Percentiles rank a stretch among this genome's conserved stretches.
Conservation (phyloP, 371 early-diverging fungal genomes). For the Syncephalastrum contaminatum region DNA sequence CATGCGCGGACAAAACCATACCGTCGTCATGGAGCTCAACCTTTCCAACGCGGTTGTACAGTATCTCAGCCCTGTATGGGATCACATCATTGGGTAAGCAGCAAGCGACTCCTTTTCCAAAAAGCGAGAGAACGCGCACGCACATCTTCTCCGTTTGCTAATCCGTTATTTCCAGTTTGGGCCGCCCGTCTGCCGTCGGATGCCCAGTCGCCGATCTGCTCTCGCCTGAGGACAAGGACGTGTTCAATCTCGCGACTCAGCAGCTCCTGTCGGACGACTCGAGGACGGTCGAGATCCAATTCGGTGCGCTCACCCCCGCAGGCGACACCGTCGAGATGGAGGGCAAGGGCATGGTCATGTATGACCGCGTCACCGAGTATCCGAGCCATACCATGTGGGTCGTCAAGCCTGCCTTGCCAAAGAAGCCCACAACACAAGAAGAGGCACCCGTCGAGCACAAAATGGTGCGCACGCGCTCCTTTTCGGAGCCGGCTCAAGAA, state of each 20-base stretch:
- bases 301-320: constrained; percentile 52
- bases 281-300: constrained; percentile 75
- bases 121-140: no score
- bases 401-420: constrained; percentile 51
- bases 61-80: constrained; percentile 65
- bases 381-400: constrained; percentile 89
- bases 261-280: constrained; percentile 69
- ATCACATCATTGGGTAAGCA: constrained; percentile 58
- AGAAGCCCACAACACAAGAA: constrained; percentile 1
- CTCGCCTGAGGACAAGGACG: constrained; percentile 42
- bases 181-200: no score
- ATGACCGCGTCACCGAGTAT: constrained; percentile 64
- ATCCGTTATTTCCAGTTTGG: no score
- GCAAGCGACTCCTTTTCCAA: no score
- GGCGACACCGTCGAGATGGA: constrained; percentile 70
- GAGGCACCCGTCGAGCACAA: no score
- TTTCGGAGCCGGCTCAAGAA: constrained; percentile 23
- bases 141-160: no score
- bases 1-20: constrained; percentile 55
- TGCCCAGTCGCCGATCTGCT: no score
- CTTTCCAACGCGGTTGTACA: constrained; percentile 43
- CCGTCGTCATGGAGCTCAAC: constrained; percentile 62
- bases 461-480: constrained; percentile 17
- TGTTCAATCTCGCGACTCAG: constrained; percentile 69
- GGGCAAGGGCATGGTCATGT: constrained; percentile 91